Base-by-base conservation (phyloP, 108 stramenopile genomes). In the Craspedostauros australis region DNA sequence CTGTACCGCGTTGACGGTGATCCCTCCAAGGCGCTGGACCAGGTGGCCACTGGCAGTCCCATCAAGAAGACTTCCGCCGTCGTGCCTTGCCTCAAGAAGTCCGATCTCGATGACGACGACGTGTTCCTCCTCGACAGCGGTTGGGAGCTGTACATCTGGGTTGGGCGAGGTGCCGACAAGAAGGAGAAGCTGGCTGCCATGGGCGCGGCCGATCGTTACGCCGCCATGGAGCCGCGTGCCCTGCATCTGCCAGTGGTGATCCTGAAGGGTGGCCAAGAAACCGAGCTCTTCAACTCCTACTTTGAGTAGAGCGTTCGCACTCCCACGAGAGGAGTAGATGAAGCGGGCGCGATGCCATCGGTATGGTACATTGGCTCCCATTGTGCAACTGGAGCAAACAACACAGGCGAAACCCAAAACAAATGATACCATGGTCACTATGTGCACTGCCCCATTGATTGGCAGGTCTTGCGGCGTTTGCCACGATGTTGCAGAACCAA, bases 71-170 rank as follows among this genome's bases (percentile, higher is more conserved):
- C 46, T 23, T 42, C 47, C 0, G 46, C 36, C 8, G 41, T 20
- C 9, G 26, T 19, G 23, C 38, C 37, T 18, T 32, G 36, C 6
- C 31, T 76, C 23, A 45, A 63, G 12, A 79, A 66, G 50, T 75
- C 57, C 16, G 46, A 49, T 14, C 44, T 92, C 5, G 60, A 64
- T 32, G 66, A 74, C n/a, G 26, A 66, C 49, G 79, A 83, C 44
- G 84, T 88, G 12, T 88, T 70, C 63, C 39, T 94, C 4, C 42
- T 94, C 33, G 86, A 91, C 64, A 68, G 68, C 36, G 85, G 84
- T 23, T 67, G 60, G 61, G 66, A 81, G 36, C 38, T 88, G 16
- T 88, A 71, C 62, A 41, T 86, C 20, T 94, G 87, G 87, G 58
- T 91, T 39, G 93, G 93, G 2, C 76, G 69, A 44, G 74, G 54